Conservation (phyloP, 2,329 filamentous ascomycete species). For the Chaetothyriales sp. region DNA sequence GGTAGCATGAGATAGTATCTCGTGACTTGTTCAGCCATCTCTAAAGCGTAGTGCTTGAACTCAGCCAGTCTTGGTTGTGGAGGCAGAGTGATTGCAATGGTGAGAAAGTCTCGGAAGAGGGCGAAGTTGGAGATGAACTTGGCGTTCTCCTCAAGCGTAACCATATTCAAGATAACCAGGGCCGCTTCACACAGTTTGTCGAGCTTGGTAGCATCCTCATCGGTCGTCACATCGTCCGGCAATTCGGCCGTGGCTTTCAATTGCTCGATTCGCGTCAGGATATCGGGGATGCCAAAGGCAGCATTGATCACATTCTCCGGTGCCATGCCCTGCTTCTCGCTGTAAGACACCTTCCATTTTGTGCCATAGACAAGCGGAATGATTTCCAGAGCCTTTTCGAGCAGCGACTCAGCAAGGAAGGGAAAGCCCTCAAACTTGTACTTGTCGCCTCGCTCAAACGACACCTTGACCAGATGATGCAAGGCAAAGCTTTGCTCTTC, state of each 20-base stretch:
- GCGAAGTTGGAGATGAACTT: conserved; percentile 62
- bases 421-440: conserved; percentile 90
- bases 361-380: conserved; percentile 69
- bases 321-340: conserved; percentile 40
- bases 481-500: conserved; percentile 85
- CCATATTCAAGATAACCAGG: conserved; percentile 86
- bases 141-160: conserved; percentile 82
- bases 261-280: conserved; percentile 56
- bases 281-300: conserved; percentile 52
- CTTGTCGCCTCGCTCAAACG: conserved; percentile 85
- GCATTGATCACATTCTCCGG: conserved; percentile 49
- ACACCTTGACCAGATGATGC: conserved; percentile 89
- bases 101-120: conserved; percentile 66
- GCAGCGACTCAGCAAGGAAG: conserved; percentile 71
- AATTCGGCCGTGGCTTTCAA: conserved; percentile 48
- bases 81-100: conserved; percentile 68
- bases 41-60: conserved; percentile 77
- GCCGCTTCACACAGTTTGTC: conserved; percentile 73
- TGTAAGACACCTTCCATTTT: conserved; percentile 66
- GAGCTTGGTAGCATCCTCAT: conserved; percentile 51
- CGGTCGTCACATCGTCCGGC: conserved; percentile 31
- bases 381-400: conserved; percentile 70
- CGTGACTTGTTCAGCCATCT: conserved; percentile 82
- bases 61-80: conserved; percentile 60
- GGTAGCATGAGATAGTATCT: conserved; percentile 61